phyloP scores from a whole-genome alignment of 768 basidiomycete species.

The Boletus fagicola region DNA sequence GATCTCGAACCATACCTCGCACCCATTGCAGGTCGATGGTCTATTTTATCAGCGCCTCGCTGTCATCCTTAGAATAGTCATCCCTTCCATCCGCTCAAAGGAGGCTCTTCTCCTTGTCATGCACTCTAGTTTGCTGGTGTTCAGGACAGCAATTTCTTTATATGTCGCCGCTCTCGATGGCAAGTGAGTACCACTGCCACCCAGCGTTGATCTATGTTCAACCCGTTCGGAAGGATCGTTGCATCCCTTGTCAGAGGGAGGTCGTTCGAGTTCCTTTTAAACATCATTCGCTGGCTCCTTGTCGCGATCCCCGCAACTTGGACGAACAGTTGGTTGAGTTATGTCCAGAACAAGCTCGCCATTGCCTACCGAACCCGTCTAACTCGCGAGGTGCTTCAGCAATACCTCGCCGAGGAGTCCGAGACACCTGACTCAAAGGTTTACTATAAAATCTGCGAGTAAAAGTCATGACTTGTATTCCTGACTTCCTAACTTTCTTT shows the following conservation, averaged over 20 bases:
- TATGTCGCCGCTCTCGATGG: slow-evolving; percentile 96
- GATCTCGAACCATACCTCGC: not conserved
- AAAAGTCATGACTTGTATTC: not conserved
- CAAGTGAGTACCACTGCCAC: slow-evolving; percentile 48
- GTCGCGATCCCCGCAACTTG: slow-evolving; percentile 93
- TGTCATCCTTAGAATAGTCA: slow-evolving; percentile 79
- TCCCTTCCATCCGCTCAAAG: slow-evolving; percentile 80
- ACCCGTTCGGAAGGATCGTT: slow-evolving; percentile 66
- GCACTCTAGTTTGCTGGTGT: slow-evolving; percentile 87
- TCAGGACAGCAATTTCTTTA: slow-evolving; percentile 86
- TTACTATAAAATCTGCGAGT: slow-evolving; percentile 88
- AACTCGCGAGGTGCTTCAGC: slow-evolving; percentile 76
- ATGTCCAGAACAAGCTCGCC: slow-evolving; percentile 89
- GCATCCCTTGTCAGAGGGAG: slow-evolving; percentile 90
- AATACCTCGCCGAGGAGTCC: slow-evolving; percentile 76
- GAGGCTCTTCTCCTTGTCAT: slow-evolving; percentile 84
- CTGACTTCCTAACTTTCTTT: slow-evolving; percentile 1
- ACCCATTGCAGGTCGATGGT: slow-evolving; percentile 69
- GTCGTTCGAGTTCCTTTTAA: slow-evolving; percentile 71
- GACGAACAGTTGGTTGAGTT: slow-evolving; percentile 91
- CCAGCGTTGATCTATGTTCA: slow-evolving; percentile 1
- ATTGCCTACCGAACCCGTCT: slow-evolving; percentile 86
- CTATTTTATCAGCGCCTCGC: slow-evolving; percentile 83
- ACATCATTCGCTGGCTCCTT: slow-evolving; percentile 86
- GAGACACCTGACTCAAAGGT: slow-evolving; percentile 73